Conservation (phyloP, 306 rosid genomes). For the Fagus sylvatica region DNA sequence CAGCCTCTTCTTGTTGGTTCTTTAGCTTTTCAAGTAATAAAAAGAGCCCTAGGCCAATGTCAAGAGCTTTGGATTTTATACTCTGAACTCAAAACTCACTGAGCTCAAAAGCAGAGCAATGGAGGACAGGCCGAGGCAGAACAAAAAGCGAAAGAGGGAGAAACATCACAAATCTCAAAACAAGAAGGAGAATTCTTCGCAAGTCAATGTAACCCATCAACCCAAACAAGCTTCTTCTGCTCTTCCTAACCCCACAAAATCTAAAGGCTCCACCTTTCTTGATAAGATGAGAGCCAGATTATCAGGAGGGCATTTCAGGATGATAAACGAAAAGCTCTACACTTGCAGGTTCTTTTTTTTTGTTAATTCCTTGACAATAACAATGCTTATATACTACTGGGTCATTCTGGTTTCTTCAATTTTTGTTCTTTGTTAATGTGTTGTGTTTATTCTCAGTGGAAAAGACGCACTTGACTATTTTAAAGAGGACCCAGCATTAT, state of each 20-base stretch:
- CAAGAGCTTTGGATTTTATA: no score
- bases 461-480: slow-evolving; percentile 87
- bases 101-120: slow-evolving; percentile 18
- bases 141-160: slow-evolving; percentile 57
- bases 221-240: slow-evolving; percentile 20
- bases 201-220: slow-evolving; percentile 9
- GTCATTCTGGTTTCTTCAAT: not conserved
- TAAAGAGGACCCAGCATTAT: slow-evolving; percentile 64
- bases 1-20: no score
- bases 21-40: no score
- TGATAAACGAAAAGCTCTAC: slow-evolving; percentile 95
- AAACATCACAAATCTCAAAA: slow-evolving; percentile 19
- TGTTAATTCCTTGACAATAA: not conserved
- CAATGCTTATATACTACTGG: not conserved
- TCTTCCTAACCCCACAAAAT: slow-evolving; percentile 34
- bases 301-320: slow-evolving; percentile 94
- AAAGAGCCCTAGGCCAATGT: no score
- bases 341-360: slow-evolving; percentile 75
- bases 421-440: no score
- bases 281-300: slow-evolving; percentile 89
- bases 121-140: slow-evolving; percentile 34
- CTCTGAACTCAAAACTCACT: no score
- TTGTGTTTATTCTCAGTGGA: slow-evolving; percentile 50
- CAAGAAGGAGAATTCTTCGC: not conserved
- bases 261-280: slow-evolving; percentile 52